Evolutionary conservation across 1,139 yeast species (phyloP), one percentile per base, ranked within the genome.

Genomic region (Hyphopichia burtonii): DNA sequence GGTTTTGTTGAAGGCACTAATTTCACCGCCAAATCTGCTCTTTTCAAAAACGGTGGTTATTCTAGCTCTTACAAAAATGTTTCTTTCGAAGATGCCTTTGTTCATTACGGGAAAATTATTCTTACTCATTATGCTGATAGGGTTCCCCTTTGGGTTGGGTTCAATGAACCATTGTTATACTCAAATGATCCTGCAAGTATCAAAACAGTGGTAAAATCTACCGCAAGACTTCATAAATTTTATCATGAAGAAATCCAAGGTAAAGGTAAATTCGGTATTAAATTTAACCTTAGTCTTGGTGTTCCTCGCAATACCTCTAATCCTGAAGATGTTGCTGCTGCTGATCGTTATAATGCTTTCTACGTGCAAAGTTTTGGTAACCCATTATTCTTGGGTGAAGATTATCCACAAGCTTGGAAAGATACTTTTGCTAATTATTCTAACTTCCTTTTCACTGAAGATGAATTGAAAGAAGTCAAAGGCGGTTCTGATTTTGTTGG

Each of bases 401-500:
- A 66, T 41, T 63, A 59, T 36, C 70, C 71, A 3, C 50, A 56
- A 27, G 39, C 53, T 14, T 55, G 58, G 54, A 52, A 52, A 19
- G 50, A 52, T 12, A 51, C 62, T 10, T 53, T 62, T 14, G 50
- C 48, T n/a, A 46, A 48, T 27, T 38, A 46, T 7, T 41, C 52
- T n/a, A 42, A 42, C 6, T 48, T 44, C 39, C 37, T 41, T 14
- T 59, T 64, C 45, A 55, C 66, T 11, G 52, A 41, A 1, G 65
- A 56, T 22, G 68, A 66, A 44, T 52, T 55, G 37, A 17, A 42
- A 23, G 44, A 49, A 15, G 52, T 64, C 22, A 43, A 52, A 5
- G 54, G 53, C 15, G 54, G 63, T 1, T 41, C 59, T 5, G 72
- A 66, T 41, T 66, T 61, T 51, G 60, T 63, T 36, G 70, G 71